A percentile compares a stretch with the other conserved stretches of the same genome.
Evolutionary conservation across 2,329 filamentous ascomycete species (phyloP).

Genomic region (Fusarium sp.): DNA sequence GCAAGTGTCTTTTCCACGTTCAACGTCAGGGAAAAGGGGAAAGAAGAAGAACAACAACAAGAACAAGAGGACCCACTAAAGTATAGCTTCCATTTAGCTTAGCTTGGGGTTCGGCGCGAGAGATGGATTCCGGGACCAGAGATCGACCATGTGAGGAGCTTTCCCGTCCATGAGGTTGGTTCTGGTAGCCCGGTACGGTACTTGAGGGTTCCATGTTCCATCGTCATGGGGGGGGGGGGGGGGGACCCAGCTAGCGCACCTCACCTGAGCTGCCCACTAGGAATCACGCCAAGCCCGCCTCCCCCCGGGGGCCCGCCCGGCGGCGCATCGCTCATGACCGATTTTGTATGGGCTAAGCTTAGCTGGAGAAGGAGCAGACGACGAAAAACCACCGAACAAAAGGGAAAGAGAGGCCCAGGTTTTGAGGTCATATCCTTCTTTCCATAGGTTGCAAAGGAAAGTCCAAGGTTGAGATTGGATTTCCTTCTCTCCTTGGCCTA

Average conservation of each 20-base stretch:
- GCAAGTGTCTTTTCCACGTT: not conserved
- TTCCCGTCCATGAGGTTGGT: conserved; percentile 11
- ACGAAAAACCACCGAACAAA: conserved; percentile 15
- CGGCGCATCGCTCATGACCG: conserved; percentile 15
- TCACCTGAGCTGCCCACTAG: conserved; percentile 18
- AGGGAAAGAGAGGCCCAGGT: conserved; percentile 21
- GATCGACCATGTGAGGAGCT: conserved; percentile 27
- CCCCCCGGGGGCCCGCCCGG: conserved; percentile 15
- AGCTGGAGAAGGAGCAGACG: conserved; percentile 26
- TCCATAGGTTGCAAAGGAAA: conserved; percentile 5
- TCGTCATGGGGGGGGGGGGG: conserved; percentile 13
- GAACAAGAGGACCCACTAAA: not conserved
- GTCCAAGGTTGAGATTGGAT: conserved; percentile 5
- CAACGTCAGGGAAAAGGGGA: conserved; percentile 3
- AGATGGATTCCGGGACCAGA: not conserved
- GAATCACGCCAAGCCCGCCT: conserved; percentile 13
- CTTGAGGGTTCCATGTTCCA: conserved; percentile 20
- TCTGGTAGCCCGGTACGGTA: conserved; percentile 26
- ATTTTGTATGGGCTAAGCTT: conserved; percentile 23
- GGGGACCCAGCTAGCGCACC: conserved; percentile 14
- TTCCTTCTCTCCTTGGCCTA: conserved; percentile 2
- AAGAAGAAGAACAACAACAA: not conserved
- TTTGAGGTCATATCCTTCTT: conserved; percentile 10
- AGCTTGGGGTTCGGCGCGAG: not conserved
- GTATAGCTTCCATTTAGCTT: conserved; percentile 3